Conservation (phyloP, 345 rosid species). For the Adansonia digitata region DNA sequence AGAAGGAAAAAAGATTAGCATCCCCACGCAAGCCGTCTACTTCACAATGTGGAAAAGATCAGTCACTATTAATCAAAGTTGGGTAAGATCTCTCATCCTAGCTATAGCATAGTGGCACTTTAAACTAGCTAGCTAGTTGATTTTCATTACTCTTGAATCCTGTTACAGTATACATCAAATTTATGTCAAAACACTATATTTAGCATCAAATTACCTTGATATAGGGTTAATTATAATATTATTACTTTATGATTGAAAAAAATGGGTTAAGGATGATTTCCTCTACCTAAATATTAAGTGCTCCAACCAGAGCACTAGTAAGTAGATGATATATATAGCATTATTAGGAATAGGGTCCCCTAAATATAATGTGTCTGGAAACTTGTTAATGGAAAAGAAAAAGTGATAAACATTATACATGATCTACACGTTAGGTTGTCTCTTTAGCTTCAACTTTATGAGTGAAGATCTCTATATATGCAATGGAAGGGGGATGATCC, state of each 20-base stretch:
- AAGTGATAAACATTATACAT: not conserved
- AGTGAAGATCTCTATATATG: too few relatives aligned
- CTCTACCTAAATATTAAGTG: not conserved
- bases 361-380: not conserved
- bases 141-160: not conserved
- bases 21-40: not conserved
- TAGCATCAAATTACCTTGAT: not conserved
- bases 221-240: not conserved
- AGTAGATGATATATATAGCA: not conserved
- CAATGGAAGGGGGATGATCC: too few relatives aligned
- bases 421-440: not conserved
- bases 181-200: not conserved
- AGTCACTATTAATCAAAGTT: not conserved
- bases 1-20: not conserved
- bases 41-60: not conserved
- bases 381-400: not conserved
- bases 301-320: not conserved
- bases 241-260: too few relatives aligned
- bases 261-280: too few relatives aligned
- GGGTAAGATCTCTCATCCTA: not conserved
- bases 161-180: not conserved
- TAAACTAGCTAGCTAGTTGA: not conserved
- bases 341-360: not conserved
- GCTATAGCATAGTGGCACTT: not conserved
- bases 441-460: not conserved